phyloP scores from a whole-genome alignment of 2,329 filamentous ascomycete species.

The Alternaria sp. region DNA sequence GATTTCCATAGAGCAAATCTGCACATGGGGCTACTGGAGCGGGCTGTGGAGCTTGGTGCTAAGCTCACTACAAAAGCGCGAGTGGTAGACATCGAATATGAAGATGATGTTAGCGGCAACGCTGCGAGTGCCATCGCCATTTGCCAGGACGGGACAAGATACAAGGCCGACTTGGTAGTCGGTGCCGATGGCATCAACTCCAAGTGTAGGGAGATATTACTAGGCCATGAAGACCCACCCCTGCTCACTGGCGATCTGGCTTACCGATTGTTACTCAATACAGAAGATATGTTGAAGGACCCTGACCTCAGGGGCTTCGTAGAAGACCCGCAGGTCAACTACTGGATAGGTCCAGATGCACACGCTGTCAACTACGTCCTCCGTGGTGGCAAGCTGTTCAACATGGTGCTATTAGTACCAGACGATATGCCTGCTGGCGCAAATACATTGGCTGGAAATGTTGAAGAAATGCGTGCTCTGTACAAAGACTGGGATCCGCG shows the following conservation, averaged over 20 bases:
- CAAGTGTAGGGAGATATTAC: slow-evolving; percentile 55
- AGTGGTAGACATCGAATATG: slow-evolving; percentile 54
- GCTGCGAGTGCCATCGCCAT: slow-evolving; percentile 52
- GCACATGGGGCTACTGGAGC: slow-evolving; percentile 58
- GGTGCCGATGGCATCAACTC: slow-evolving; percentile 61
- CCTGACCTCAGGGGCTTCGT: slow-evolving; percentile 57
- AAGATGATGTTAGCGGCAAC: slow-evolving; percentile 24
- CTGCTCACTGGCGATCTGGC: slow-evolving; percentile 61
- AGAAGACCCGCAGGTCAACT: slow-evolving; percentile 60
- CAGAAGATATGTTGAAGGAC: slow-evolving; percentile 57
- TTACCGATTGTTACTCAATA: slow-evolving; percentile 59
- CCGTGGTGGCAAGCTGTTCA: slow-evolving; percentile 58
- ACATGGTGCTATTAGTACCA: slow-evolving; percentile 61
- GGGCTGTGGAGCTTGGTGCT: slow-evolving; percentile 60
- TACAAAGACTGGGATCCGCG: slow-evolving; percentile 67
- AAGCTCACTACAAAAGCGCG: slow-evolving; percentile 55
- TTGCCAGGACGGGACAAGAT: slow-evolving; percentile 49
- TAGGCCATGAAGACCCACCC: slow-evolving; percentile 58
- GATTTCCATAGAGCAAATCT: slow-evolving; percentile 65
- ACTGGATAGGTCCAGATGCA: slow-evolving; percentile 62
- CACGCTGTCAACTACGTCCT: slow-evolving; percentile 63
- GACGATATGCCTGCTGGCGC: slow-evolving; percentile 59
- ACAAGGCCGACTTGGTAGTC: slow-evolving; percentile 56
- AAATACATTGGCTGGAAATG: slow-evolving; percentile 58
- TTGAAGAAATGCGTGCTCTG: slow-evolving; percentile 62